phyloP scores from a whole-genome alignment of 225 moss, liverwort and hornwort species.

The Pseudoscleropodium purum region DNA sequence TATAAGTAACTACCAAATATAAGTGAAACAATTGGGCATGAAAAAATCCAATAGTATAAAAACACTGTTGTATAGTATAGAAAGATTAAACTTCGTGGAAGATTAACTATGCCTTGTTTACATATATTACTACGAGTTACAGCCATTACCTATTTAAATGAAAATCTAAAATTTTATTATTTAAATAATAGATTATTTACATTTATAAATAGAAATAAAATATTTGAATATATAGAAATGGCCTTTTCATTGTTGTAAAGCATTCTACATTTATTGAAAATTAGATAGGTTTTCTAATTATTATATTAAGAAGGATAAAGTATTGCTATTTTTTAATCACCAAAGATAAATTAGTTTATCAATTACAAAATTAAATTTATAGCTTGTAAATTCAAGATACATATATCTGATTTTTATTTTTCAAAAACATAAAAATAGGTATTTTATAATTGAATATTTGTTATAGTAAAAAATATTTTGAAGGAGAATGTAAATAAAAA shows the following conservation, averaged over 20 bases:
- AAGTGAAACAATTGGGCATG: conserved; percentile 41
- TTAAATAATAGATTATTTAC: no score
- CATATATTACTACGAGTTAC: conserved; percentile 44
- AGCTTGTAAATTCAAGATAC: no score
- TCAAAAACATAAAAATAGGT: accelerated
- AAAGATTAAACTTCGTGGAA: conserved; percentile 25
- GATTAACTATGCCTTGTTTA: conserved; percentile 16
- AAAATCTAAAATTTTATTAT: no score
- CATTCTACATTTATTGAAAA: background rate
- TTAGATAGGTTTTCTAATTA: background rate
- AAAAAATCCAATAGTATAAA: conserved; percentile 56
- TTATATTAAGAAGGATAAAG: background rate
- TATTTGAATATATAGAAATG: background rate
- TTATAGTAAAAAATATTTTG: no score
- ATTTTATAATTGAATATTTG: background rate
- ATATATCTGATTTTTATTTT: no score
- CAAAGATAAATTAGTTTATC: background rate
- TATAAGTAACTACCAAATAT: conserved; percentile 53
- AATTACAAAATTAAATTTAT: no score
- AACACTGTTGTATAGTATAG: conserved; percentile 35
- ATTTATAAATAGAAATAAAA: no score
- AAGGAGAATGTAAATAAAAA: accelerated
- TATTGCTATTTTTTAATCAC: background rate
- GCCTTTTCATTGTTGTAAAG: background rate
- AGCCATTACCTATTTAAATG: conserved; percentile 34